A percentile compares a stretch with the other conserved stretches of the same genome.
These are phyloP conservation scores for Leptomonas pyrrhocoris DNA, from an alignment of 208 protist genomes.

Conservation along the genomic window DNA sequence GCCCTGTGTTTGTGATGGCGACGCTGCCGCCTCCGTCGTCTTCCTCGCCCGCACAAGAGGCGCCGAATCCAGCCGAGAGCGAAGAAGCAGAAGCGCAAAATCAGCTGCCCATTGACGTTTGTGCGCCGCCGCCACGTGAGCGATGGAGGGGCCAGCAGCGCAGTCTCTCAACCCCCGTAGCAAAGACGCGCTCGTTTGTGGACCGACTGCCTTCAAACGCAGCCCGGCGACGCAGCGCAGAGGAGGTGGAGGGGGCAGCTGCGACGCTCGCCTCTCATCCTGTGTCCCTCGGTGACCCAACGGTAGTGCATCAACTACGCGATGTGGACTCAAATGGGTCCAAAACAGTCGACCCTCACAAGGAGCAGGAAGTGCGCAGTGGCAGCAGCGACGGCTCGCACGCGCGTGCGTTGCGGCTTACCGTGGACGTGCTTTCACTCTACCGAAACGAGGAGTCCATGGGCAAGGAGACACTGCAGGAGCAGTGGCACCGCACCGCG, in stretches of 20 bases:
- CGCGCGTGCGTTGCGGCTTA: neutral
- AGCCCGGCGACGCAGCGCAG: neutral
- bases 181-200: neutral
- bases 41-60: too few relatives aligned
- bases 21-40: neutral
- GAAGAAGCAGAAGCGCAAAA: neutral
- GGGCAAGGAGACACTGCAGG: neutral
- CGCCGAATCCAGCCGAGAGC: too few relatives aligned
- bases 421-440: neutral
- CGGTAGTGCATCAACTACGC: too few relatives aligned
- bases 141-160: too few relatives aligned
- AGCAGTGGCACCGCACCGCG: constrained; percentile 11
- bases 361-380: too few relatives aligned
- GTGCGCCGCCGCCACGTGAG: neutral
- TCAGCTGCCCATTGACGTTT: neutral
- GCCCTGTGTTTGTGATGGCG: neutral
- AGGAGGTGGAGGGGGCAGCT: neutral
- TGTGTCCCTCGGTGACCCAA: too few relatives aligned
- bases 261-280: neutral
- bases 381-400: neutral
- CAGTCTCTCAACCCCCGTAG: neutral
- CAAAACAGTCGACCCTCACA: too few relatives aligned
- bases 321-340: too few relatives aligned
- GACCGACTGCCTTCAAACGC: neutral
- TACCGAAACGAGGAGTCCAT: neutral